Conservation (phyloP, 2,329 filamentous ascomycete genomes). For the Mollisiaceae sp. region DNA sequence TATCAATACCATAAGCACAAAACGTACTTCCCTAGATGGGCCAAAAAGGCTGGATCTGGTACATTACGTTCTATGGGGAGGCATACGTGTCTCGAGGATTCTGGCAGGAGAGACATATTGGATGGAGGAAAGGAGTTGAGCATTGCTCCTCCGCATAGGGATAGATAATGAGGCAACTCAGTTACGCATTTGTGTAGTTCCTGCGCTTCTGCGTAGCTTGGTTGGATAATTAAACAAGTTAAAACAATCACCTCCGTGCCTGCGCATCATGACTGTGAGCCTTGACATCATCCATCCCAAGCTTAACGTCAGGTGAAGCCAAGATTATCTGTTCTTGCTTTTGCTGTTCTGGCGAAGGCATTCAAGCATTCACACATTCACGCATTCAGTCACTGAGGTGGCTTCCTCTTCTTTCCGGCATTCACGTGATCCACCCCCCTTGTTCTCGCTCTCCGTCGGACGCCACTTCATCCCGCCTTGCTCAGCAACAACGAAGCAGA, state of each 20-base stretch:
- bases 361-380: not conserved
- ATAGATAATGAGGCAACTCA: constrained; percentile 10
- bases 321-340: no score
- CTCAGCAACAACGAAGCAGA: not conserved
- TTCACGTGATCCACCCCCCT: constrained; percentile 10
- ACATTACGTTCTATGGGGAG: constrained; percentile 22
- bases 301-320: not conserved
- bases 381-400: no score
- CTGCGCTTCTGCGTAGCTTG: constrained; percentile 19
- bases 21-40: constrained; percentile 22
- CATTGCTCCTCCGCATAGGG: constrained; percentile 31
- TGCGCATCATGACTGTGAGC: not conserved
- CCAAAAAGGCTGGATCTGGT: constrained; percentile 15
- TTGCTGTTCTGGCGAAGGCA: not conserved
- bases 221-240: constrained; percentile 18
- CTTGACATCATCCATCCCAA: not conserved
- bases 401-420: not conserved
- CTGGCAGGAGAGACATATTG: constrained; percentile 23
- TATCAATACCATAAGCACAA: constrained; percentile 15
- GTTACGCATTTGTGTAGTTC: constrained; percentile 19
- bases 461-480: not conserved
- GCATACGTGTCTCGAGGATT: constrained; percentile 26
- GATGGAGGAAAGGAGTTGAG: constrained; percentile 29
- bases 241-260: constrained; percentile 3
- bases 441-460: not conserved